Evolutionary conservation across 345 rosid species (phyloP).

Genomic region (Pseudoturritis turrita): DNA sequence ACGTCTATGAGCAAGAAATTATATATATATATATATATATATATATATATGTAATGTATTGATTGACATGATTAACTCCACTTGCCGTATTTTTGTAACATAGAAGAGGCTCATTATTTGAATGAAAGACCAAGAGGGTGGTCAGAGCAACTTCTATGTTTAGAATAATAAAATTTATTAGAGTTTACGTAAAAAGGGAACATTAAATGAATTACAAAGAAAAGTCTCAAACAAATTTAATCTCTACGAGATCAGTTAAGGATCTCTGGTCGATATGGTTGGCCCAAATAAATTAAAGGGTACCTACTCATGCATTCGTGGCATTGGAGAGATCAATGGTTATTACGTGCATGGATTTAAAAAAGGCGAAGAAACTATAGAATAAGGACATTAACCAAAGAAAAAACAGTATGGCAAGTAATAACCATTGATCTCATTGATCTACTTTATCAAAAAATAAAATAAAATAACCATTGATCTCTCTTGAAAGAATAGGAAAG

Average conservation of each 20-base stretch:
- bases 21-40: no score
- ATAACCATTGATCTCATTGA: background rate
- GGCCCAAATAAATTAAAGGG: slow-evolving; percentile 24
- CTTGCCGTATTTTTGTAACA: slow-evolving; percentile 20
- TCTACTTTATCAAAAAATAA: no score
- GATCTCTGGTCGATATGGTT: slow-evolving; percentile 23
- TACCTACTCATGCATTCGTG: slow-evolving; percentile 23
- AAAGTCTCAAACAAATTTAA: background rate
- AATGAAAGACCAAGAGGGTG: slow-evolving; percentile 14
- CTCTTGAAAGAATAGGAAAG: background rate
- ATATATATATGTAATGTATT: no score
- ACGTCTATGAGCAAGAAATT: background rate
- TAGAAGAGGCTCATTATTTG: background rate
- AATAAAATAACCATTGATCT: slow-evolving; percentile 1
- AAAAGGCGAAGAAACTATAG: background rate
- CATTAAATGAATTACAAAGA: slow-evolving; percentile 6
- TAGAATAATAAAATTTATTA: background rate
- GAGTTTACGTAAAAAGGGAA: slow-evolving; percentile 11
- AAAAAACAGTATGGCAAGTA: background rate
- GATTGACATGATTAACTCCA: slow-evolving; percentile 2
- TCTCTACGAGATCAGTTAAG: background rate
- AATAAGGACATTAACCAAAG: background rate
- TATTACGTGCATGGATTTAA: background rate
- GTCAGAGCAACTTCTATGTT: slow-evolving; percentile 20
- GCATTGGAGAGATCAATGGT: slow-evolving; percentile 7